Evolutionary conservation across 768 basidiomycete genomes (phyloP).

Genomic region (Boletus insuetus): DNA sequence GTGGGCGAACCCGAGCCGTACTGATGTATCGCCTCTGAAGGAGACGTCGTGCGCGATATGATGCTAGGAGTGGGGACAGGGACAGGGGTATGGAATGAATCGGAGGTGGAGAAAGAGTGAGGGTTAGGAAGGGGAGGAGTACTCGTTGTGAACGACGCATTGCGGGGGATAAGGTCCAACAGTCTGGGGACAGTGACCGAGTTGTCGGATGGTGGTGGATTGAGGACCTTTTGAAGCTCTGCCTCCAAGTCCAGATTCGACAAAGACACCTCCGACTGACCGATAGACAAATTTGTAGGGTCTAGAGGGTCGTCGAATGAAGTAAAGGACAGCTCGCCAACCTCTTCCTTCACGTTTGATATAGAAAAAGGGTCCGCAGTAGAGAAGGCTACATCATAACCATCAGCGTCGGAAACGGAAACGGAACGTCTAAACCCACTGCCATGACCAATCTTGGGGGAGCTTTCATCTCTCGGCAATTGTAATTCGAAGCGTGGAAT

Average conservation of each 20-base stretch:
- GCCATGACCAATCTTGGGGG: constrained; percentile 14
- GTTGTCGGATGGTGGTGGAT: constrained; percentile 9
- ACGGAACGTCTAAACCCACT: constrained; percentile 13
- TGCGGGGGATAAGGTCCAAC: constrained; percentile 24
- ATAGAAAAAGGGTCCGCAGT: constrained; percentile 22
- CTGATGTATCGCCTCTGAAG: constrained; percentile 8
- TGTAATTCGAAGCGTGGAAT: constrained; percentile 35
- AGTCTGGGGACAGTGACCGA: constrained; percentile 20
- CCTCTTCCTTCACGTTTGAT: constrained; percentile 25
- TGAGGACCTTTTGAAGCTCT: constrained; percentile 25
- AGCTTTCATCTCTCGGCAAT: constrained; percentile 17
- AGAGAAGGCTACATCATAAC: constrained; percentile 7
- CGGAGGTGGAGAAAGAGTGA: constrained; percentile 17
- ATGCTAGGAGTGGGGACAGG: neutral
- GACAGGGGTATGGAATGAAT: constrained; percentile 12
- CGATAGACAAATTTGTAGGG: constrained; percentile 34
- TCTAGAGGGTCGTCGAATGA: constrained; percentile 31
- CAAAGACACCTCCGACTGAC: constrained; percentile 36
- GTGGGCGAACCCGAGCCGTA: constrained; percentile 20
- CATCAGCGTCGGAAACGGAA: neutral
- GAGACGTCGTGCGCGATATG: constrained; percentile 9
- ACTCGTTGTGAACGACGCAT: constrained; percentile 23
- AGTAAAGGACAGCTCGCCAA: constrained; percentile 24
- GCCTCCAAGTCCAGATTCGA: constrained; percentile 32
- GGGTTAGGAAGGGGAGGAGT: constrained; percentile 26